Evolutionary conservation across 2,329 filamentous ascomycete species (phyloP).

Genomic region (Ascocoryne sarcoides): DNA sequence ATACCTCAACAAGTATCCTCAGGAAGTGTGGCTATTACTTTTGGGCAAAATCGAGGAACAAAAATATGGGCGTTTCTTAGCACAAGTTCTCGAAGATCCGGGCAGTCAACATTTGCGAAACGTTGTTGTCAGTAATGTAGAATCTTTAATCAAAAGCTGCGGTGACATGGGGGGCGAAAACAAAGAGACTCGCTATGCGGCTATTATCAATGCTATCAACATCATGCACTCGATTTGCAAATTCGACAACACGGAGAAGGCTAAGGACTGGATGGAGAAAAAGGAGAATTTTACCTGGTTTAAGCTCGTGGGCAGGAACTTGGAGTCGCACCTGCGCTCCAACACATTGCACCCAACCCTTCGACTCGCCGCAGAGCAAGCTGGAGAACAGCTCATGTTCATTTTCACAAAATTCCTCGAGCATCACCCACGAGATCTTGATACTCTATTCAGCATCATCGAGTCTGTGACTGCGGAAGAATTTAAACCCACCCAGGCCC

Average conservation of each 20-base stretch:
- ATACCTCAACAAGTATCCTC: constrained; percentile 87
- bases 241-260: constrained; percentile 43
- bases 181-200: constrained; percentile 58
- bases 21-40: constrained; percentile 77
- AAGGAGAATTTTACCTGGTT: constrained; percentile 53
- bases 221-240: constrained; percentile 70
- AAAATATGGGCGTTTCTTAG: constrained; percentile 82
- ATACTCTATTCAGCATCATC: constrained; percentile 76
- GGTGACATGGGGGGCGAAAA: constrained; percentile 55
- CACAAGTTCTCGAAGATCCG: constrained; percentile 71
- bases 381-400: constrained; percentile 76
- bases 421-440: constrained; percentile 65
- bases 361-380: constrained; percentile 80
- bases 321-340: constrained; percentile 64
- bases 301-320: constrained; percentile 61
- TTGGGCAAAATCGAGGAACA: constrained; percentile 73
- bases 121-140: constrained; percentile 63
- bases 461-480: constrained; percentile 78
- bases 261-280: constrained; percentile 62
- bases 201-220: constrained; percentile 81
- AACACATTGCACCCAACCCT: constrained; percentile 64
- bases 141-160: constrained; percentile 60
- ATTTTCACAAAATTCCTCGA: constrained; percentile 76
- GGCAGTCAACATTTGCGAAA: constrained; percentile 69
- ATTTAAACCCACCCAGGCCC: constrained; percentile 64